phyloP scores from a whole-genome alignment of 148 eudicot genomes.

The Limonium bicolor region DNA sequence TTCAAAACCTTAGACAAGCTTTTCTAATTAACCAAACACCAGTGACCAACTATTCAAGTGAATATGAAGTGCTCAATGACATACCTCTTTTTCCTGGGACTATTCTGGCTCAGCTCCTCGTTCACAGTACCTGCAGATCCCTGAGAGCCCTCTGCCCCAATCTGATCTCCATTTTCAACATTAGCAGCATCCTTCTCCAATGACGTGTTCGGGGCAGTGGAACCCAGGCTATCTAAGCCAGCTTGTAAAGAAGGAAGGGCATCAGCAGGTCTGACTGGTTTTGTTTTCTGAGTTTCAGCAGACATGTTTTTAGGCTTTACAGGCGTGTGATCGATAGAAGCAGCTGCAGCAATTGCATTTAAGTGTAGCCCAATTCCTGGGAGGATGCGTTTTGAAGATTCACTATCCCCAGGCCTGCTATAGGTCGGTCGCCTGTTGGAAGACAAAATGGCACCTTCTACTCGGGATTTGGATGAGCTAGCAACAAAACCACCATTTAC shows the following conservation, averaged over 20 bases:
- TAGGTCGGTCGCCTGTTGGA: slow-evolving; percentile 18
- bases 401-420: slow-evolving; percentile 18
- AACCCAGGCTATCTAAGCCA: slow-evolving; percentile 11
- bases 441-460: slow-evolving; percentile 20
- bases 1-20: slow-evolving; percentile 3
- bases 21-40: too few relatives aligned
- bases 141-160: slow-evolving; percentile 32
- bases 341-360: slow-evolving; percentile 68
- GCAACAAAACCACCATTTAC: slow-evolving; percentile 21
- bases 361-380: slow-evolving; percentile 95
- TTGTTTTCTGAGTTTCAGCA: slow-evolving; percentile 18
- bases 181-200: slow-evolving; percentile 17
- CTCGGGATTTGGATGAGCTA: slow-evolving; percentile 19
- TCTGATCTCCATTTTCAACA: slow-evolving; percentile 24
- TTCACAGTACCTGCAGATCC: slow-evolving; percentile 24
- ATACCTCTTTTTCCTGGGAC: slow-evolving; percentile 83
- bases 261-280: slow-evolving; percentile 13
- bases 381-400: slow-evolving; percentile 32
- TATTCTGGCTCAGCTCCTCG: slow-evolving; percentile 43
- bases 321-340: slow-evolving; percentile 32
- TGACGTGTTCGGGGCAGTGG: slow-evolving; percentile 14
- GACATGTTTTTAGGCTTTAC: slow-evolving; percentile 21
- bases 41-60: background rate
- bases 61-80: background rate
- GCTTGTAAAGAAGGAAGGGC: slow-evolving; percentile 1